A percentile compares a stretch with the other conserved stretches of the same genome.
Evolutionary conservation across 2,329 filamentous ascomycete species (phyloP).

Genomic region (Pestalotiopsis fici): DNA sequence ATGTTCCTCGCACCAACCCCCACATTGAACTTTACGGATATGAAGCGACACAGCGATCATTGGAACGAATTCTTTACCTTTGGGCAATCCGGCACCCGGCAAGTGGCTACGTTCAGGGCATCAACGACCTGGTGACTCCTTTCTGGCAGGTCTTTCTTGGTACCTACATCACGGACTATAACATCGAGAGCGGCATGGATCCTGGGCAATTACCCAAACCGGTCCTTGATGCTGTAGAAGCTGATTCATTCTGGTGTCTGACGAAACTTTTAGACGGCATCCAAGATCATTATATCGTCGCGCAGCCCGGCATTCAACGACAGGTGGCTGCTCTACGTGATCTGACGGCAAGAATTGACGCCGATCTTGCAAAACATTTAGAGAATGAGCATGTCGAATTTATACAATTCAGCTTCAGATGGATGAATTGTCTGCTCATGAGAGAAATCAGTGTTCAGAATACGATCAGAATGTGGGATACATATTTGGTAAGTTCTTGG

Average conservation of each 20-base stretch:
- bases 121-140: conserved; percentile 95
- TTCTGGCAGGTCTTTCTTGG: conserved; percentile 98
- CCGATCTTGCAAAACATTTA: conserved; percentile 80
- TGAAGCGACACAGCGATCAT: conserved; percentile 89
- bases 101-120: conserved; percentile 96
- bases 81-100: conserved; percentile 98
- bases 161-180: conserved; percentile 89
- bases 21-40: conserved; percentile 95
- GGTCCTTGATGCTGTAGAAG: conserved; percentile 94
- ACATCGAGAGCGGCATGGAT: conserved; percentile 95
- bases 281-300: conserved; percentile 98
- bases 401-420: conserved; percentile 98
- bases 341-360: conserved; percentile 87
- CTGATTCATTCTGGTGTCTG: conserved; percentile 97
- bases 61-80: conserved; percentile 93
- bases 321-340: conserved; percentile 89
- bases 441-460: conserved; percentile 95
- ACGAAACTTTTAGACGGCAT: conserved; percentile 98
- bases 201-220: conserved; percentile 88
- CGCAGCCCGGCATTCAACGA: conserved; percentile 93
- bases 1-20: conserved; percentile 93
- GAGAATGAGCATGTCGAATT: conserved; percentile 93
- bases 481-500: conserved; percentile 75
- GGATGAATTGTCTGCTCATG: conserved; percentile 99
- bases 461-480: conserved; percentile 99